Percentiles rank a stretch among this genome's conserved stretches.
phyloP scores from a whole-genome alignment of 352 stramenopile genomes.

The Saprolegnia parasitica region DNA sequence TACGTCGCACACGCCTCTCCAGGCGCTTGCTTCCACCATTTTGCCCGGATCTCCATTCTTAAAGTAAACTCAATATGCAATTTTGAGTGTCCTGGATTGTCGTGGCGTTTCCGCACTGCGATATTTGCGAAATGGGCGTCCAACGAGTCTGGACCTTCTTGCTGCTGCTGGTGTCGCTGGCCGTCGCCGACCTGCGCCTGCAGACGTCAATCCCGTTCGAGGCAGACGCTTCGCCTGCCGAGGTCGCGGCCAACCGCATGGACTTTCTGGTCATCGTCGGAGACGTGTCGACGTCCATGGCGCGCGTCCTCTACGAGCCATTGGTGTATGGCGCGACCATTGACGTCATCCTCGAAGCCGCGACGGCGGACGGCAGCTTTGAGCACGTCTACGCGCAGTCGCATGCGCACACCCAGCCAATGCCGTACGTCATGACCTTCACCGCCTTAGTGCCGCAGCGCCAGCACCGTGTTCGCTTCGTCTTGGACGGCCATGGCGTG shows the following conservation, averaged over 20 bases:
- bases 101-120: too few relatives aligned
- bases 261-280: constrained; percentile 48
- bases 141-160: too few relatives aligned
- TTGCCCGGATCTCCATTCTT: too few relatives aligned
- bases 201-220: background rate
- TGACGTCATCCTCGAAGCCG: constrained; percentile 31
- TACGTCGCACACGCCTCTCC: too few relatives aligned
- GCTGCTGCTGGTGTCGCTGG: background rate
- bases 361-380: constrained; percentile 12
- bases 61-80: too few relatives aligned
- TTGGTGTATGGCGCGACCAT: background rate
- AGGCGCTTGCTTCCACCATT: too few relatives aligned
- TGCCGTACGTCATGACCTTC: constrained; percentile 37
- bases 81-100: too few relatives aligned
- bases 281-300: constrained; percentile 40
- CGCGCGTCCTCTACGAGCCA: constrained; percentile 49
- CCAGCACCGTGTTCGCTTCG: constrained; percentile 42
- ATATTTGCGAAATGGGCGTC: too few relatives aligned
- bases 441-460: constrained; percentile 36
- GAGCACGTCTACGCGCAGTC: constrained; percentile 9
- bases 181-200: background rate
- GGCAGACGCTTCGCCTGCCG: background rate
- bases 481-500: constrained; percentile 26
- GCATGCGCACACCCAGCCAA: background rate
- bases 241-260: constrained; percentile 14